A percentile compares a stretch with the other conserved stretches of the same genome.
Conservation (phyloP, 805 yeast genomes). For the Pichia sporocuriosa region DNA sequence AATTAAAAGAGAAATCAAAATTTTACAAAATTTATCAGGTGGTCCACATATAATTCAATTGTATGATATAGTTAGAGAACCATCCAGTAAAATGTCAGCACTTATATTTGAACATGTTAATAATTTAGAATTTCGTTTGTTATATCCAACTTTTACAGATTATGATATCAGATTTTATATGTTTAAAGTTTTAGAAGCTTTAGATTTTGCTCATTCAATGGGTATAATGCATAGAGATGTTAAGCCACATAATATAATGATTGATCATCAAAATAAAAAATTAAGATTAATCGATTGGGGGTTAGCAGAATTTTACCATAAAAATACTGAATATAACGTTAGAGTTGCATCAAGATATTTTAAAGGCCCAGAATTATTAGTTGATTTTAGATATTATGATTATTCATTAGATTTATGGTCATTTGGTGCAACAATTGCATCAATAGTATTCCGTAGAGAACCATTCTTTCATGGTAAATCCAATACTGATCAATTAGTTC, state of each 20-base stretch:
- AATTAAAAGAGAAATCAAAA: constrained; percentile 83
- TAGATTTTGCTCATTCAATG: constrained; percentile 88
- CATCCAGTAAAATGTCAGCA: constrained; percentile 76
- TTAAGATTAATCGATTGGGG: constrained; percentile 93
- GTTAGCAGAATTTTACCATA: constrained; percentile 87
- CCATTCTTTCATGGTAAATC: constrained; percentile 91
- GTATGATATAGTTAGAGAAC: constrained; percentile 76
- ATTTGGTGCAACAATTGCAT: constrained; percentile 87
- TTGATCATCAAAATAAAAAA: constrained; percentile 66
- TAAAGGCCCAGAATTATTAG: constrained; percentile 88
- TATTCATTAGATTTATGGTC: constrained; percentile 93
- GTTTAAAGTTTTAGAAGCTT: constrained; percentile 71
- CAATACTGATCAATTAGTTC: constrained; percentile 85
- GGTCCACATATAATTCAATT: constrained; percentile 78
- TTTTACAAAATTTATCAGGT: constrained; percentile 74
- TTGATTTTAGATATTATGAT: constrained; percentile 82
- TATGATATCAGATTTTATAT: constrained; percentile 77
- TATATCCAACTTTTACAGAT: constrained; percentile 73
- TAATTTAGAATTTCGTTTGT: constrained; percentile 73
- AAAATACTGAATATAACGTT: constrained; percentile 83
- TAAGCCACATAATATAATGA: constrained; percentile 94
- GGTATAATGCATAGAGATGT: constrained; percentile 96
- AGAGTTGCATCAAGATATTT: constrained; percentile 90
- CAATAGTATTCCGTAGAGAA: constrained; percentile 83
- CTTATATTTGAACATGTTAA: constrained; percentile 78